A percentile compares a stretch with the other conserved stretches of the same genome.
phyloP scores from a whole-genome alignment of 23 red algal genomes.

The Chondrus crispus region DNA sequence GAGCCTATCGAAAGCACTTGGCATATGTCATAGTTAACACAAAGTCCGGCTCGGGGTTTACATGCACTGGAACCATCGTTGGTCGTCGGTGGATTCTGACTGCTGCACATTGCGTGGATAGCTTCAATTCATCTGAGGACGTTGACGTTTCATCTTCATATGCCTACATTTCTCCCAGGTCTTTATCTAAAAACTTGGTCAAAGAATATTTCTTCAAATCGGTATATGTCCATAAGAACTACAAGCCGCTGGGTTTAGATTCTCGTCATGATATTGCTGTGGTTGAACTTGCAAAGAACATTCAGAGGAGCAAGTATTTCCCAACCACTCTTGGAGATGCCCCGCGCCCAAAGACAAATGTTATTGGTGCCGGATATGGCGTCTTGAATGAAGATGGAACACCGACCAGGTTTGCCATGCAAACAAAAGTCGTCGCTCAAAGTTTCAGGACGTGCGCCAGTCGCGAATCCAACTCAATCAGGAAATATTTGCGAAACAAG shows the following conservation, averaged over 20 bases:
- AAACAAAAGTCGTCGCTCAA: neutral
- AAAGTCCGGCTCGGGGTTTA: neutral
- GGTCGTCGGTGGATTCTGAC: slow-evolving; percentile 2
- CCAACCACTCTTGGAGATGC: neutral
- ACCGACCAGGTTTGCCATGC: slow-evolving; percentile 15
- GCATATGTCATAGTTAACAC: neutral
- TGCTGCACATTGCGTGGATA: slow-evolving; percentile 35
- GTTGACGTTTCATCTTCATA: neutral
- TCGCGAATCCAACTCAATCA: neutral
- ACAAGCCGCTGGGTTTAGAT: neutral
- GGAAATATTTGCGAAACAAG: neutral
- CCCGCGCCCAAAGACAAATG: slow-evolving; percentile 8
- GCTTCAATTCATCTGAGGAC: neutral
- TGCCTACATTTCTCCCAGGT: neutral
- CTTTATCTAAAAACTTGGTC: neutral
- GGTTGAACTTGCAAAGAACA: neutral
- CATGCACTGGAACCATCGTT: slow-evolving; percentile 19
- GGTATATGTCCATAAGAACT: slow-evolving; percentile 8
- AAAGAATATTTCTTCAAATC: slow-evolving; percentile 21
- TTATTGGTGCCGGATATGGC: slow-evolving; percentile 37
- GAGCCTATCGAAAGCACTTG: neutral
- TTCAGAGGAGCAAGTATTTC: neutral
- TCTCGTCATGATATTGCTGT: slow-evolving; percentile 18
- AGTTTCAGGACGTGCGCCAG: neutral
- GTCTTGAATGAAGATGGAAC: neutral